A percentile compares a stretch with the other conserved stretches of the same genome.
Conservation (phyloP, 2,329 filamentous ascomycete genomes). For the Monilinia vaccinii-corymbosi region DNA sequence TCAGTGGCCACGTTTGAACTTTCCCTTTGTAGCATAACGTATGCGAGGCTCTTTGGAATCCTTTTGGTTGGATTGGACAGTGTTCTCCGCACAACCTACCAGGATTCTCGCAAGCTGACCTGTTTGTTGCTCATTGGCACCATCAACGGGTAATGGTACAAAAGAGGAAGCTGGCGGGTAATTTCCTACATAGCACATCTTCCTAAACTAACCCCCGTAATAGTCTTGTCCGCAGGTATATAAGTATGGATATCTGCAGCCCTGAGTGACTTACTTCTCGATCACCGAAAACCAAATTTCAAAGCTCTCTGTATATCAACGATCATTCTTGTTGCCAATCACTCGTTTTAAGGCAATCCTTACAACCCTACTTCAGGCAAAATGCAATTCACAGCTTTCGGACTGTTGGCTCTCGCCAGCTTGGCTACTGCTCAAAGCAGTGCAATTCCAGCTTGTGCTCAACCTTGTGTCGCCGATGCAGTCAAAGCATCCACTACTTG, state of each 20-base stretch:
- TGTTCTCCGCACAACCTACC: background rate
- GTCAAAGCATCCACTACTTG: background rate
- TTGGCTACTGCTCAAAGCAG: conserved; percentile 2
- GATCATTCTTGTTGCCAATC: background rate
- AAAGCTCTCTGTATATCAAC: background rate
- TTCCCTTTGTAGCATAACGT: background rate
- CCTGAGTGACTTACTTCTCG: background rate
- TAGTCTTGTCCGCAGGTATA: background rate
- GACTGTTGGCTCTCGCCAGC: conserved; percentile 5
- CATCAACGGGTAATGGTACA: background rate
- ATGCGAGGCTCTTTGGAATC: background rate
- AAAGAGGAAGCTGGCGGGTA: background rate
- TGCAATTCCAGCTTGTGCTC: conserved; percentile 5
- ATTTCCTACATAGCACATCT: background rate
- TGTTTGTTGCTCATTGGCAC: conserved; percentile 2
- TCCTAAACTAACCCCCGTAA: background rate
- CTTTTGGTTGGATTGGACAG: background rate
- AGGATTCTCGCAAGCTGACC: background rate
- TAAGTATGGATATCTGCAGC: background rate
- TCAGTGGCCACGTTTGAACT: background rate
- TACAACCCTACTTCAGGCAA: background rate
- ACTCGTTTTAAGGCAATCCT: conserved; percentile 9
- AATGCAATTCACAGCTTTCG: conserved; percentile 6
- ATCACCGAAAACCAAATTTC: background rate
- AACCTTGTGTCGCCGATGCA: conserved; percentile 1